These are phyloP conservation scores for Penicillium decumbens DNA, from an alignment of 2,329 filamentous ascomycete genomes.

Conservation along the genomic window DNA sequence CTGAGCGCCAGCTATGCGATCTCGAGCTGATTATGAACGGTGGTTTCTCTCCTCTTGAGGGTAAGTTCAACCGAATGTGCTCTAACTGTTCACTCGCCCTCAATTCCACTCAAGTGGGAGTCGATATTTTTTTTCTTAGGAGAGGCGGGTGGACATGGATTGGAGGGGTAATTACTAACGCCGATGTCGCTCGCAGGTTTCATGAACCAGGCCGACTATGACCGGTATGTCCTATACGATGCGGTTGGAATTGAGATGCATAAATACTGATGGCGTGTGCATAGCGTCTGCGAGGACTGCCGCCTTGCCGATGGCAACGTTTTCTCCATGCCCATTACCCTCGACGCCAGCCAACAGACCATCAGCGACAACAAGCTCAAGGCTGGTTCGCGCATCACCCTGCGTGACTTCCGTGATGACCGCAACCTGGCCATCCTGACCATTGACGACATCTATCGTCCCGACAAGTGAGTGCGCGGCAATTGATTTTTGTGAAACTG, in stretches of 20 bases:
- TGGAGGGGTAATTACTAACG: constrained; percentile 17
- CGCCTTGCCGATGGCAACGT: constrained; percentile 83
- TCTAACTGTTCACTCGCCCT: background rate
- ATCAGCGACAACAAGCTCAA: constrained; percentile 73
- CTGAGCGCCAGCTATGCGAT: constrained; percentile 94
- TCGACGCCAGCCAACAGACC: constrained; percentile 72
- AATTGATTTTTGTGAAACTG: background rate
- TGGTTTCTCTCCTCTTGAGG: constrained; percentile 95
- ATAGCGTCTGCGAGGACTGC: constrained; percentile 79
- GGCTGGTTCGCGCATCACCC: constrained; percentile 73
- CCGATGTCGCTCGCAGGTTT: constrained; percentile 63
- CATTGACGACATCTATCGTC: constrained; percentile 89
- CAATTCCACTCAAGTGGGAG: background rate
- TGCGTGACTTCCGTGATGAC: constrained; percentile 95
- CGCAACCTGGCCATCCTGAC: constrained; percentile 93
- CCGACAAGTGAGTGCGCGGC: constrained; percentile 72
- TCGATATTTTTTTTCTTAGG: constrained; percentile 1
- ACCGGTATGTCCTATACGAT: constrained; percentile 59
- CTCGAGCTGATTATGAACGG: constrained; percentile 95
- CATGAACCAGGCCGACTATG: constrained; percentile 96
- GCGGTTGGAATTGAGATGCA: constrained; percentile 8
- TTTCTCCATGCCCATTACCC: constrained; percentile 94
- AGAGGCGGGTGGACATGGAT: constrained; percentile 10
- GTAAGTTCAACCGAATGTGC: constrained; percentile 49
- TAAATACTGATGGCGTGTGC: constrained; percentile 11